Evolutionary conservation across 352 stramenopile genomes (phyloP).

Genomic region (Phytopythium oedochilum): DNA sequence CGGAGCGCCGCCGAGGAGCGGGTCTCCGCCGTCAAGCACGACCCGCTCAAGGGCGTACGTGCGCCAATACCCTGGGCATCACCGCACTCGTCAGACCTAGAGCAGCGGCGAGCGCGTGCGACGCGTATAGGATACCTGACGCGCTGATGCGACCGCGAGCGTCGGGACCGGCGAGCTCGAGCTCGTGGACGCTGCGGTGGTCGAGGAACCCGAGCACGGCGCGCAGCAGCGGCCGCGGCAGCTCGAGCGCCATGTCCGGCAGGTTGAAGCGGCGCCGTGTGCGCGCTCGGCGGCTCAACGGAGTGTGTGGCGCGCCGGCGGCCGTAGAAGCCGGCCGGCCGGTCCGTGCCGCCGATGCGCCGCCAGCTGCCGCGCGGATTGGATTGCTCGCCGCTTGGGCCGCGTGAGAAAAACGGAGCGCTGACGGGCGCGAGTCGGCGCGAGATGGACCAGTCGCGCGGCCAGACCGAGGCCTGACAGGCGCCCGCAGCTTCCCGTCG

Average conservation of each 20-base stretch:
- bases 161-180: constrained; percentile 12
- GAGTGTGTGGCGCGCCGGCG: too few relatives aligned
- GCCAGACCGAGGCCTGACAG: background rate
- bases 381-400: background rate
- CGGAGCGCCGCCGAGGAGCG: background rate
- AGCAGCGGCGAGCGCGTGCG: too few relatives aligned
- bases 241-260: constrained; percentile 13
- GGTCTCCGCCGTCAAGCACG: background rate
- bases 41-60: background rate
- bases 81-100: background rate
- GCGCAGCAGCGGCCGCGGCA: constrained; percentile 42
- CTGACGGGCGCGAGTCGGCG: background rate
- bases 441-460: constrained; percentile 1
- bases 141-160: background rate
- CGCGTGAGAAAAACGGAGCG: background rate
- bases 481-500: background rate
- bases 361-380: background rate
- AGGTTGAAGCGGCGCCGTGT: background rate
- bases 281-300: background rate
- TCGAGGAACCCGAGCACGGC: constrained; percentile 55
- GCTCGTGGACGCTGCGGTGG: constrained; percentile 43
- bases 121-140: background rate
- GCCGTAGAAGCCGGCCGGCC: too few relatives aligned
- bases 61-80: constrained; percentile 1
- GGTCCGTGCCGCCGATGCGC: background rate